Evolutionary conservation across 164 flowering plant species (phyloP).

Genomic region (Magnolia sinica): DNA sequence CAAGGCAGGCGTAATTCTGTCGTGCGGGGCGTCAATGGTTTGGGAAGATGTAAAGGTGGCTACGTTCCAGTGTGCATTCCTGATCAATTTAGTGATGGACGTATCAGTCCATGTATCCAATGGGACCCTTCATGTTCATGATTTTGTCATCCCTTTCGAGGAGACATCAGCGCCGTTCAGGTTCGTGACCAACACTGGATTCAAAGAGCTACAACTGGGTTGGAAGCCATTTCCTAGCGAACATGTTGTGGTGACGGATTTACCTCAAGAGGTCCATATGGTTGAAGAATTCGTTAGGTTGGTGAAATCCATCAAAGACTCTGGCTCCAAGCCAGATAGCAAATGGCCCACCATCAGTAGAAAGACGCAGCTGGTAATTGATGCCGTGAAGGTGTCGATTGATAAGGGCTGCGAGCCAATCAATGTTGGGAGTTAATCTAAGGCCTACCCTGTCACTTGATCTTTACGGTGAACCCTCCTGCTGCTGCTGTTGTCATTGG

Average conservation of each 20-base stretch:
- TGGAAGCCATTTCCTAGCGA: slow-evolving; percentile 50
- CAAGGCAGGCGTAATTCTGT: slow-evolving; percentile 53
- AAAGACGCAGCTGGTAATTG: slow-evolving; percentile 61
- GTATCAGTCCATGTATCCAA: slow-evolving; percentile 52
- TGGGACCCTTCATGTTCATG: slow-evolving; percentile 52
- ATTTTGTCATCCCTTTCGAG: slow-evolving; percentile 58
- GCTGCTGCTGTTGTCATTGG: no score
- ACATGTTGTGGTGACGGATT: slow-evolving; percentile 35
- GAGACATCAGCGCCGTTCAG: slow-evolving; percentile 46
- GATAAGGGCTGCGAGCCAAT: slow-evolving; percentile 44
- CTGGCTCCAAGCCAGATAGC: slow-evolving; percentile 44
- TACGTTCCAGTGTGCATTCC: slow-evolving; percentile 63
- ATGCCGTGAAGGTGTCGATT: slow-evolving; percentile 65
- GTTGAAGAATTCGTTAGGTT: slow-evolving; percentile 58
- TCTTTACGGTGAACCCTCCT: background rate
- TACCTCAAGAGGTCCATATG: slow-evolving; percentile 75
- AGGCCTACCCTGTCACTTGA: no score
- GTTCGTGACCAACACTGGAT: slow-evolving; percentile 22
- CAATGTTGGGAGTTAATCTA: slow-evolving; percentile 23
- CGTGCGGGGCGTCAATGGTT: slow-evolving; percentile 51
- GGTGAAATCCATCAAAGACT: slow-evolving; percentile 34
- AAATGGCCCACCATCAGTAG: slow-evolving; percentile 61
- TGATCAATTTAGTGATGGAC: slow-evolving; percentile 51
- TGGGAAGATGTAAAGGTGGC: slow-evolving; percentile 66
- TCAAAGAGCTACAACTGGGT: slow-evolving; percentile 36